phyloP scores from a whole-genome alignment of 2,329 filamentous ascomycete species.

The Teratosphaeria epicoccoides region DNA sequence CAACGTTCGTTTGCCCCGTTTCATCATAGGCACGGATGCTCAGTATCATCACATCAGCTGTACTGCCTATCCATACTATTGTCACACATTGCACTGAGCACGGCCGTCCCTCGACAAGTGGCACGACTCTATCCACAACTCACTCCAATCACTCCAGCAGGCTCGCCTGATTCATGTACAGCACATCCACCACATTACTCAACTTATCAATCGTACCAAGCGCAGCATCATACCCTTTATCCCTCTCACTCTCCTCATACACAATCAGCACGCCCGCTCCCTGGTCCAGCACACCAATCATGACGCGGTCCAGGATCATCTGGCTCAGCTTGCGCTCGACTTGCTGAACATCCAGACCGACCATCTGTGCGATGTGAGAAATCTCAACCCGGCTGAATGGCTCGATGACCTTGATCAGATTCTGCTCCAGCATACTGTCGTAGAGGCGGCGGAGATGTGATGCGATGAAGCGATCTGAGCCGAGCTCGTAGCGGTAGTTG shows the following conservation, averaged over 20 bases:
- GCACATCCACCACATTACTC: conserved; percentile 89
- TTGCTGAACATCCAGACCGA: conserved; percentile 88
- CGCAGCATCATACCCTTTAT: conserved; percentile 88
- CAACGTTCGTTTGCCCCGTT: too few relatives aligned
- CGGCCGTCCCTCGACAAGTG: background rate
- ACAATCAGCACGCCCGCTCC: conserved; percentile 96
- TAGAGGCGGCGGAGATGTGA: conserved; percentile 93
- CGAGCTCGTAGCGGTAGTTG: conserved; percentile 84
- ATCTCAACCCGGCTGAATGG: conserved; percentile 97
- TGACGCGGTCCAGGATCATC: conserved; percentile 99
- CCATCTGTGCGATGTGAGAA: conserved; percentile 93
- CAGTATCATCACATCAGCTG: too few relatives aligned
- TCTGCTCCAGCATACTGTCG: conserved; percentile 98
- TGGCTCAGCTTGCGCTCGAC: conserved; percentile 97
- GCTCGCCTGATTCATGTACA: conserved; percentile 96
- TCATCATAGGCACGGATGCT: too few relatives aligned
- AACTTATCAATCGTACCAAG: conserved; percentile 93
- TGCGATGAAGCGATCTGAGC: conserved; percentile 89
- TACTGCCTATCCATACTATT: background rate
- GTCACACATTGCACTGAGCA: background rate
- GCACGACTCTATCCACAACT: background rate
- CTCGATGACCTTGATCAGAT: conserved; percentile 98
- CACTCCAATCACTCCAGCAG: conserved; percentile 82
- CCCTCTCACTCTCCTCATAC: conserved; percentile 86
- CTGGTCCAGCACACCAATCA: conserved; percentile 93